Base-by-base conservation (phyloP, 2,329 filamentous ascomycete genomes). In the Ophiostoma populinum region DNA sequence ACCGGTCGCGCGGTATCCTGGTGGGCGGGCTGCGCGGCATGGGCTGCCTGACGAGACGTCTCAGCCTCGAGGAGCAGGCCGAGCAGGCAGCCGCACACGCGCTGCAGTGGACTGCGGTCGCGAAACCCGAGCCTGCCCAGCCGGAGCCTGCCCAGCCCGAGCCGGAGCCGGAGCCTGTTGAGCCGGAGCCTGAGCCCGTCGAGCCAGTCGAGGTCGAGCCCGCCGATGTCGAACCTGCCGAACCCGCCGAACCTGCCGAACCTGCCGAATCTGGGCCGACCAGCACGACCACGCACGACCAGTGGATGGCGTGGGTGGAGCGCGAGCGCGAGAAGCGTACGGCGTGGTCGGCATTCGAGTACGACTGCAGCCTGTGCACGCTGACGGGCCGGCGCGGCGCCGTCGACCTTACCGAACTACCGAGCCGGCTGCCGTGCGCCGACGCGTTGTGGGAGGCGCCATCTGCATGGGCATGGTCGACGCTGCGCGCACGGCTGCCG, bases 281-380 rank as follows among this genome's bases (percentile, higher is more conserved):
- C n/a, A n/a, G n/a, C n/a, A n/a, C 37, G 5, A 17, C 15, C 2
- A 20, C 26, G 7, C 35, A 37, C 16, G 34, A 32, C 15, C 32
- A 36, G 13, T 53, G 50, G 49, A 11, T 32, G 2, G 32, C 43
- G 0, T 53, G 50, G 51, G 40, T 42, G 11, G 34, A 33, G 5
- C 37, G 35, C 5, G 50, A 53, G 35, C 42, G 41, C 13, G 47
- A 45, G 16, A 42, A 40, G 18, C 42, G 50, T 10, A 40, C 45
- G 6, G 46, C 47, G 2, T 53, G 50, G 51, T 44, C 50, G 12
- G 46, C 47, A 7, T 53, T 53, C 21, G 50, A 53, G 29, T 51
- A 51, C 22, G 50, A 53, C 39, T 53, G 49, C 40, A 51, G 45
- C n/a, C 35, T 51, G 5, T 49, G 44, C 25, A 51, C 50, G 4